A percentile compares a stretch with the other conserved stretches of the same genome.
phyloP scores from a whole-genome alignment of 2,329 filamentous ascomycete genomes.

The Magnaporthiopsis incrustans region DNA sequence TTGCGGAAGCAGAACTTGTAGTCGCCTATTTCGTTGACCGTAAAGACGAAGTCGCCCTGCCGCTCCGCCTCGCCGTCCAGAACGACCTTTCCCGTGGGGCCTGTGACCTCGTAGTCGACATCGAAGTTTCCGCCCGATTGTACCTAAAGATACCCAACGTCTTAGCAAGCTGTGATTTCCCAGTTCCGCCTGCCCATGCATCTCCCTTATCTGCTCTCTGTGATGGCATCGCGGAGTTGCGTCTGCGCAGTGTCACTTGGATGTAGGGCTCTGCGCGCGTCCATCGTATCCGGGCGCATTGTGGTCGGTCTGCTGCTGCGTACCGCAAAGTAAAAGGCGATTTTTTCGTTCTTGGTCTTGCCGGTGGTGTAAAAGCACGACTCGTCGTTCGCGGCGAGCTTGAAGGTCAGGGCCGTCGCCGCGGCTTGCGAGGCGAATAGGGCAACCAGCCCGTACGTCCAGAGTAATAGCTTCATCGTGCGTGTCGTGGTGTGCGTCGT shows the following conservation, averaged over 20 bases:
- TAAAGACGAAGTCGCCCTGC: conserved; percentile 97
- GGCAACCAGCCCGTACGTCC: conserved; percentile 63
- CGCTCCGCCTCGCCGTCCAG: conserved; percentile 83
- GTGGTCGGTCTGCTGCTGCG: conserved; percentile 21
- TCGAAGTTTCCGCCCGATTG: conserved; percentile 98
- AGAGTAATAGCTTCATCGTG: conserved; percentile 57
- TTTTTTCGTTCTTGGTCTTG: conserved; percentile 72
- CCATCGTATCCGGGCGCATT: neutral
- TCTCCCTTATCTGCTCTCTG: too few relatives aligned
- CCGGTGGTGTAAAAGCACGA: conserved; percentile 89
- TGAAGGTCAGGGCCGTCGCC: conserved; percentile 91
- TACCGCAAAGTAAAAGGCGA: conserved; percentile 98
- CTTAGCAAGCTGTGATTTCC: neutral
- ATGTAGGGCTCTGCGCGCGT: neutral
- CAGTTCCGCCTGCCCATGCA: neutral
- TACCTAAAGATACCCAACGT: conserved; percentile 46
- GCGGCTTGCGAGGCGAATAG: conserved; percentile 62
- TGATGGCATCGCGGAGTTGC: neutral
- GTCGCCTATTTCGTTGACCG: conserved; percentile 77
- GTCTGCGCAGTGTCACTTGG: neutral
- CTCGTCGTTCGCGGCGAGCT: conserved; percentile 81
- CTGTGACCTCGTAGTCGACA: conserved; percentile 83
- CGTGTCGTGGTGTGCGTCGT: conserved; percentile 2
- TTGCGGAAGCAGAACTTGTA: conserved; percentile 99
- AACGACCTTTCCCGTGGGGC: conserved; percentile 72